A percentile compares a stretch with the other conserved stretches of the same genome.
phyloP scores from a whole-genome alignment of 2,329 filamentous ascomycete genomes.

The Ophioceras dolichostomum region DNA sequence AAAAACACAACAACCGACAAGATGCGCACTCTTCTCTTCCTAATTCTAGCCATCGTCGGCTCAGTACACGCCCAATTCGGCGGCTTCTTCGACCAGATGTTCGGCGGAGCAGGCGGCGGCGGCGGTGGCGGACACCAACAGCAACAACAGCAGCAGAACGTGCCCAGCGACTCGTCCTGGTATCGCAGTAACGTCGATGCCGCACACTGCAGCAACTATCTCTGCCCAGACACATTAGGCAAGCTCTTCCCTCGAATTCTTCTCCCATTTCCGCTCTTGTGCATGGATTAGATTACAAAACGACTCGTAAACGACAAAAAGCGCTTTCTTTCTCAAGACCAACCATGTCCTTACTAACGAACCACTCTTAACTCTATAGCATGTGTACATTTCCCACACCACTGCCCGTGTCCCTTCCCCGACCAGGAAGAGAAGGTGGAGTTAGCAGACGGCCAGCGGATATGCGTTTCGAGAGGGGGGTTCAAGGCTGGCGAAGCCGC shows the following conservation, averaged over 20 bases:
- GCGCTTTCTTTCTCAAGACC: no score
- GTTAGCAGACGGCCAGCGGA: slow-evolving; percentile 55
- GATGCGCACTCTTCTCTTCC: no score
- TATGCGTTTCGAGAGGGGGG: slow-evolving; percentile 66
- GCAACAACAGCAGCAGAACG: slow-evolving; percentile 58
- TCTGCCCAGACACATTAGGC: slow-evolving; percentile 81
- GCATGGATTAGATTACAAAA: not conserved
- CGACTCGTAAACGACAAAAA: not conserved
- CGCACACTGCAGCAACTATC: slow-evolving; percentile 87
- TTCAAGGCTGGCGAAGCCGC: slow-evolving; percentile 60
- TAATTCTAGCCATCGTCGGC: slow-evolving; percentile 47
- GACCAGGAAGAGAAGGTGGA: slow-evolving; percentile 68
- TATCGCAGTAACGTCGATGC: slow-evolving; percentile 38
- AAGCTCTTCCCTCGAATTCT: slow-evolving; percentile 6
- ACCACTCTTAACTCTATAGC: slow-evolving; percentile 26
- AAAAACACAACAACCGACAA: no score
- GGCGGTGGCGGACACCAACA: slow-evolving; percentile 32
- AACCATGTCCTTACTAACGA: no score
- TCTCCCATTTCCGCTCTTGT: not conserved
- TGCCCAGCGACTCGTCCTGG: slow-evolving; percentile 68
- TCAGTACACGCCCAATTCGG: slow-evolving; percentile 66
- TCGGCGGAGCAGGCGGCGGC: slow-evolving; percentile 45
- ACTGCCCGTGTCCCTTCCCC: slow-evolving; percentile 85
- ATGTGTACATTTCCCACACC: slow-evolving; percentile 92
- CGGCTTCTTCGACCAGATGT: slow-evolving; percentile 96